Evolutionary conservation across 805 yeast genomes (phyloP), one percentile per base, ranked within the genome.

Genomic region (Saturnispora halmiae): DNA sequence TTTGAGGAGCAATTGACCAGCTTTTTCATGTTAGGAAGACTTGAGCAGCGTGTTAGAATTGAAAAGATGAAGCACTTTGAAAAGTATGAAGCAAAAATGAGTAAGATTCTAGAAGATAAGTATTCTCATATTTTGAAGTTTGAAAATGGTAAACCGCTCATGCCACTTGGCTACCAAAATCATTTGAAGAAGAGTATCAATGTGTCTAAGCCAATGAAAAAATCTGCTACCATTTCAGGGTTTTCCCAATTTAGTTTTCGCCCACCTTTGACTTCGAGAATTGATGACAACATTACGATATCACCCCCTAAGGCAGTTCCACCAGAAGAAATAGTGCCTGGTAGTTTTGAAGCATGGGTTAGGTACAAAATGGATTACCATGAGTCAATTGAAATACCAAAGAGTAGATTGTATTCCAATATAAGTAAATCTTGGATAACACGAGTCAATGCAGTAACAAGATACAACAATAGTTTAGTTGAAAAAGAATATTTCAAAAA

Each of bases 1-100:
- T 87, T 88, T 56, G 97, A 90, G 58, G 66, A 77, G 6, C 79
- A 84, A 50, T 61, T 88, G 35, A 71, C 75, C 18, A 65, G 74
- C 52, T 73, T 80, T 21, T 77, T 71, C 51, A 79, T 79, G 49
- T 66, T 81, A 9, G 94, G 94, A 1, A 38, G 61, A 16, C 44
- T 67, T n/a, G 90, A 79, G 49, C 94, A 85, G 54, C 67, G 65
- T 47, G 63, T 67, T 38, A 66, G 95, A 46, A 37, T 73, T 10
- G 73, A 72, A 19, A 78, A 82, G 43, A 15, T 50, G 13, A 38
- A 38, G 3, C 50, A 47, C 4, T 58, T 59, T 38, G 50, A 36
- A 11, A 46, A 42, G 18, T 52, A 54, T 34, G 57, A 50, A 38
- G 22, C 26, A 10, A 40, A 38, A 15, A 45, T 51, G 30, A 40